A percentile compares a stretch with the other conserved stretches of the same genome.
Conservation (phyloP, 2,329 filamentous ascomycete species). For the Apiospora arundinis region DNA sequence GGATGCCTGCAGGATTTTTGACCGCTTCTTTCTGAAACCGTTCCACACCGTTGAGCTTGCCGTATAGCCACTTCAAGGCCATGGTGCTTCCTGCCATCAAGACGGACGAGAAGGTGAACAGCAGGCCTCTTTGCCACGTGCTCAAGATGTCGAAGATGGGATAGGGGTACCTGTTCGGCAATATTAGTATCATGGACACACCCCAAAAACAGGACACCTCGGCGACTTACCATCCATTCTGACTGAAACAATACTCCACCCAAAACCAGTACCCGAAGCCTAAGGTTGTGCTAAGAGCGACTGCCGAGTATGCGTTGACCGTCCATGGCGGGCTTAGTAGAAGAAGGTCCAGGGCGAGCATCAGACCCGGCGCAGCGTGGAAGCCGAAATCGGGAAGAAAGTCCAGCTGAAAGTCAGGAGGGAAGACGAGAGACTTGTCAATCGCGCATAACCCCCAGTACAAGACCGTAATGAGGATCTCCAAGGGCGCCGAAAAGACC, state of each 20-base stretch:
- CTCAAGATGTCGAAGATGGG: slow-evolving; percentile 77
- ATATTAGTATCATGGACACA: neutral
- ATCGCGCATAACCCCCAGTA: slow-evolving; percentile 74
- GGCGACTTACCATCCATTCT: slow-evolving; percentile 65
- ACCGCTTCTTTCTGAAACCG: slow-evolving; percentile 44
- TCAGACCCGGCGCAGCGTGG: slow-evolving; percentile 69
- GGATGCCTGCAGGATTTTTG: slow-evolving; percentile 29
- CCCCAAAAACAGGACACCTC: neutral
- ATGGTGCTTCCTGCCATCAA: slow-evolving; percentile 76
- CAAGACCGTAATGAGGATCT: slow-evolving; percentile 72
- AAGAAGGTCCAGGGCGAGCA: slow-evolving; percentile 69
- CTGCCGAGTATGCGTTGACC: slow-evolving; percentile 63
- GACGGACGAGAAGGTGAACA: slow-evolving; percentile 74
- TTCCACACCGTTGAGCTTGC: slow-evolving; percentile 66
- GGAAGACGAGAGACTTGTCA: slow-evolving; percentile 58
- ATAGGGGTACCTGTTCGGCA: slow-evolving; percentile 74
- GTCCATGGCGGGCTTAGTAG: slow-evolving; percentile 78
- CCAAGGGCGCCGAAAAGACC: slow-evolving; percentile 70
- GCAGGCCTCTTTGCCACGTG: slow-evolving; percentile 67
- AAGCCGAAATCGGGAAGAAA: slow-evolving; percentile 67
- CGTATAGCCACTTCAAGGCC: slow-evolving; percentile 73
- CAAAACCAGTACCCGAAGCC: slow-evolving; percentile 78
- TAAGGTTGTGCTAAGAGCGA: slow-evolving; percentile 62
- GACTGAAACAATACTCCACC: slow-evolving; percentile 74
- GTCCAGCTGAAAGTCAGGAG: slow-evolving; percentile 61